Base-by-base conservation (phyloP, 805 yeast species). In the Grigorovia humatica region DNA sequence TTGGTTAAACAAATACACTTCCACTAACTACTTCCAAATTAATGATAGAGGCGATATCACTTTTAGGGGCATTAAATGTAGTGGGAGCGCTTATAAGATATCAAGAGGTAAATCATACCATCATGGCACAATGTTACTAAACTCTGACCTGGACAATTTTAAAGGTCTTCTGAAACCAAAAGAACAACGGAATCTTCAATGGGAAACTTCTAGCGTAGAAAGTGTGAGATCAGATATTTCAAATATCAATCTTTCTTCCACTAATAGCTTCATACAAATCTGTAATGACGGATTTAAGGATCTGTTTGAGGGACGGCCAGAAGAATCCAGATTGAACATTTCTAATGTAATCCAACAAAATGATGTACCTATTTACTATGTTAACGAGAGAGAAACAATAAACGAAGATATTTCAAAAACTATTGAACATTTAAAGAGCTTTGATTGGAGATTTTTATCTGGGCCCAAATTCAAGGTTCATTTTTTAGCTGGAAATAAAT, bases 81-180 rank as follows among this genome's bases (percentile, higher is more conserved):
- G 96, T 59, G 99, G 99, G 0, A 86, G 96, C 8, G 97, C 99
- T 0, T 93, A 79, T 67, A 90, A 90, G 64, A 74, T 93, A 35
- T 82, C 95, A 5, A 76, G 77, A 48, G 90, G 93, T 0, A 80
- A 81, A 58, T 81, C 96, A 7, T 83, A 90, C 57, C 99, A 93
- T 64, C 99, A 93, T 70, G 99, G 97, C 0, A 93, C 99, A 0
- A 87, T 93, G 96, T 72, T 93, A 8, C 70, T 93, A 23, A 70
- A 78, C 51, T 81, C 95, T 44, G 73, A 81, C 42, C 68, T 93
- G 27, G 73, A 73, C n/a, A 67, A 74, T 0, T 71, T 93, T 52
- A 72, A 81, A 1, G 72, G 78, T n/a, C 64, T 88, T 13, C 71
- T 93, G 53, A 74, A 76, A 40, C 70, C 82, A 15, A 75, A 73